A percentile compares a stretch with the other conserved stretches of the same genome.
These are phyloP conservation scores for Alternaria triticimaculans DNA, from an alignment of 2,329 filamentous ascomycete species.

Conservation along the genomic window DNA sequence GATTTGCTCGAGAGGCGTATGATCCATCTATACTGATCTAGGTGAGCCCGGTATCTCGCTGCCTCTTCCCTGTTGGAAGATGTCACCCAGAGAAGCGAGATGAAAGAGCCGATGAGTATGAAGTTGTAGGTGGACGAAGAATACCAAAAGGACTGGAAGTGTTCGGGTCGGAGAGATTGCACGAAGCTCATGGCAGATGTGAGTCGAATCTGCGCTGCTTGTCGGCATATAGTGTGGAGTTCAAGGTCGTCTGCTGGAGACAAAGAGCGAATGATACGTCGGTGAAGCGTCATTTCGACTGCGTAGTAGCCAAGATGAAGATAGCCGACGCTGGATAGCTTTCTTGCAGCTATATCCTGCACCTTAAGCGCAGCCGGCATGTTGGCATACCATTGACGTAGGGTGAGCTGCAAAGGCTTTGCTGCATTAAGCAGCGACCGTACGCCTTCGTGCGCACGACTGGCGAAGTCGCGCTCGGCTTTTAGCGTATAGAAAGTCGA, in stretches of 20 bases:
- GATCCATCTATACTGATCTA: constrained; percentile 53
- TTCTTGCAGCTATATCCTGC: constrained; percentile 49
- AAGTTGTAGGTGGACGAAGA: constrained; percentile 54
- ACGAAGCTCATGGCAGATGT: constrained; percentile 55
- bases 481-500: constrained; percentile 60
- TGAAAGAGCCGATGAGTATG: constrained; percentile 52
- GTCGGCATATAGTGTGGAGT: constrained; percentile 49
- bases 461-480: constrained; percentile 54
- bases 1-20: constrained; percentile 52
- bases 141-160: constrained; percentile 58
- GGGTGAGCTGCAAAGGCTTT: constrained; percentile 60
- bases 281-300: constrained; percentile 55
- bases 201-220: constrained; percentile 53
- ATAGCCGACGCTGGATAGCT: constrained; percentile 46
- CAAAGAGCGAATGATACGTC: constrained; percentile 50
- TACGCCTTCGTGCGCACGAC: constrained; percentile 53
- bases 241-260: constrained; percentile 36
- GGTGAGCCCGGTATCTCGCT: constrained; percentile 42
- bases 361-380: constrained; percentile 58
- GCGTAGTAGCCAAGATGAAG: constrained; percentile 56
- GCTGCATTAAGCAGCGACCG: constrained; percentile 59
- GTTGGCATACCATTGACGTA: constrained; percentile 61
- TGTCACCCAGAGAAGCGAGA: constrained; percentile 49
- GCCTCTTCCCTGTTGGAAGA: constrained; percentile 43
- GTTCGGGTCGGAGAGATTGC: constrained; percentile 53